These are phyloP conservation scores for Rhexocercosporidium sp. DNA, from an alignment of 2,329 filamentous ascomycete species.

Conservation along the genomic window DNA sequence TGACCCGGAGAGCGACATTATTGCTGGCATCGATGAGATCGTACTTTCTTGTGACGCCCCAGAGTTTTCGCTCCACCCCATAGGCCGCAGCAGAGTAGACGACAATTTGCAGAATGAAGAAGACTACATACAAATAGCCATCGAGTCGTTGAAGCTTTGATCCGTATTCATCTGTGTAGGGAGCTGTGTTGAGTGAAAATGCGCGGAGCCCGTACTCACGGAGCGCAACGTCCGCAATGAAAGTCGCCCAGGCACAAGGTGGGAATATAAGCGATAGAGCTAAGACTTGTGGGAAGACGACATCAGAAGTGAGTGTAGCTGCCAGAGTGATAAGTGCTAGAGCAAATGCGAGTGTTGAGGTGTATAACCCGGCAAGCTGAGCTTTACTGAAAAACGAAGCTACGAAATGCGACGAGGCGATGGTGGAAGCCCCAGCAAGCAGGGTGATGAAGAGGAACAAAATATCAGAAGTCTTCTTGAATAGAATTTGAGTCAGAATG, in stretches of 20 bases:
- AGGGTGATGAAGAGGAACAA: conserved; percentile 34
- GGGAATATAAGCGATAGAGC: conserved; percentile 34
- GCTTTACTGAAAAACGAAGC: conserved; percentile 67
- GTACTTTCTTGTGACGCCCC: conserved; percentile 50
- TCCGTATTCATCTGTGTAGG: background rate
- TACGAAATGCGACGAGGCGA: conserved; percentile 48
- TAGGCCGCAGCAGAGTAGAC: conserved; percentile 62
- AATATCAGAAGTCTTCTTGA: conserved; percentile 35
- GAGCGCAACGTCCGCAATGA: conserved; percentile 33
- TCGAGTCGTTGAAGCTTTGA: conserved; percentile 63
- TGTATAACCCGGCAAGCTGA: conserved; percentile 66
- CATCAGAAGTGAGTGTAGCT: conserved; percentile 18
- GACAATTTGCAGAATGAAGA: conserved; percentile 63
- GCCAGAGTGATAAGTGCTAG: conserved; percentile 67
- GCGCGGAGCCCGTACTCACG: conserved; percentile 28
- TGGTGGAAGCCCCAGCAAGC: conserved; percentile 30
- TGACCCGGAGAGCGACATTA: conserved; percentile 36
- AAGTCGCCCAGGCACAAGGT: conserved; percentile 32
- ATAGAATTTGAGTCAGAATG: conserved; percentile 35
- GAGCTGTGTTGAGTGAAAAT: conserved; percentile 57
- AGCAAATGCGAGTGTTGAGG: conserved; percentile 62
- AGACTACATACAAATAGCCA: conserved; percentile 60
- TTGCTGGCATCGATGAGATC: conserved; percentile 34
- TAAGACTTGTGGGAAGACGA: conserved; percentile 17
- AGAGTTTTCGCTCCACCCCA: conserved; percentile 61